Evolutionary conservation across 2,329 filamentous ascomycete genomes (phyloP), one percentile per base, ranked within the genome.

Genomic region (Davidsoniella eucalypti): DNA sequence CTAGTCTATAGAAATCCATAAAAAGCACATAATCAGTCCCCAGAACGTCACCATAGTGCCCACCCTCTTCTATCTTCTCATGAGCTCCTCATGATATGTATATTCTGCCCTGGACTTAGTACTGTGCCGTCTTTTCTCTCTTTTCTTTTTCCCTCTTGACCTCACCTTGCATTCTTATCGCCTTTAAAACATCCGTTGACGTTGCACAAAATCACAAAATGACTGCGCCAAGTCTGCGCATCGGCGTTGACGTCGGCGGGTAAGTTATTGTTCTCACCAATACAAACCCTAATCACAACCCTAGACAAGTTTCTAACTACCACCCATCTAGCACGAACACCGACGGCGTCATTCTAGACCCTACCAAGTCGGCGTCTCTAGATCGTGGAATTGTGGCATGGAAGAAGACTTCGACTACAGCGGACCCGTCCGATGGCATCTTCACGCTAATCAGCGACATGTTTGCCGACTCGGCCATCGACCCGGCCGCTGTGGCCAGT

Each of bases 291-390:
- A 18, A 18, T 2, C 21, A 12, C n/a, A 6, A 36, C 25, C 18
- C 39, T 43, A 26, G 43, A 18, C 5, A 17, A 5, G 2, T 12
- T 18, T 18, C 17, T 18, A 18, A 18, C 17, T 18, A 18, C 12
- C 25, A 10, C 23, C 21, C 39, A 7, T 21, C 18, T 23, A 52
- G 70, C 68, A 75, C 71, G 42, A 75, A 74, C 55, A 75, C 71
- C 4, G 72, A 75, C 49, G 69, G 69, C 12, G 70, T 73, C 18
- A 61, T 74, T 16, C 61, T 75, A 14, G 69, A 74, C 52, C 69
- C 65, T 2, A 55, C 61, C 8, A 58, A 60, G 33, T 44, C 49
- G 1, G 26, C 49, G n/a, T 47, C 52, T 26, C 18, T 54, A 12
- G 17, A 18, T 18, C 17, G 17, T 18, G 17, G 17, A 18, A 18